Percentiles rank a stretch among this genome's conserved stretches.
These are phyloP conservation scores for Fagus sylvatica DNA, from an alignment of 306 rosid species.

Conservation along the genomic window DNA sequence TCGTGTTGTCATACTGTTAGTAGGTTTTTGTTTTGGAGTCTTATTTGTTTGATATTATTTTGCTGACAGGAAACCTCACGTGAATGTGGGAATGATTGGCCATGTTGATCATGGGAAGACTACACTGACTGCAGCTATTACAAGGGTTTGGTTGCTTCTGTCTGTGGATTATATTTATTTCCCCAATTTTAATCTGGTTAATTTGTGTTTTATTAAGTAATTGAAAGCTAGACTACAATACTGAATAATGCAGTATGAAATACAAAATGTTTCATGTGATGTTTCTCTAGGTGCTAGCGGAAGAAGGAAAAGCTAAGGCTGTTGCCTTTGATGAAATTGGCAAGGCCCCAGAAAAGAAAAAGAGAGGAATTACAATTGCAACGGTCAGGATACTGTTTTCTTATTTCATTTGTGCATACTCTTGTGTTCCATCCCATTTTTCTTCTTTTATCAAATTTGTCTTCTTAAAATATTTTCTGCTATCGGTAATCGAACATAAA, in stretches of 20 bases:
- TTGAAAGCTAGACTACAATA: not conserved
- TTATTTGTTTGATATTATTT: slow-evolving; percentile 8
- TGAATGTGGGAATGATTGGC: slow-evolving; percentile 91
- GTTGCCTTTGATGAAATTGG: slow-evolving; percentile 88
- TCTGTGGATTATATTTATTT: not conserved
- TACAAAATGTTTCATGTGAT: not conserved
- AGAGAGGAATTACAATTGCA: slow-evolving; percentile 94
- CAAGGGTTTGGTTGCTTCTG: slow-evolving; percentile 51
- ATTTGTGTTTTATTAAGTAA: not conserved
- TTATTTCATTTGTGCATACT: slow-evolving; percentile 2
- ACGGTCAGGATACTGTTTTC: slow-evolving; percentile 52
- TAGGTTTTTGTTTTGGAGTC: too few species aligned
- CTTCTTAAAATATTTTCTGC: slow-evolving; percentile 2
- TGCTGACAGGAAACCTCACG: slow-evolving; percentile 78
- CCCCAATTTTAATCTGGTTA: not conserved
- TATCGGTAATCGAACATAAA: too few species aligned
- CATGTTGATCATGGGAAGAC: slow-evolving; percentile 98
- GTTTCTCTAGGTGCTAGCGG: slow-evolving; percentile 65
- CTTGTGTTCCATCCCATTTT: slow-evolving; percentile 3
- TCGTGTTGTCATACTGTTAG: not conserved
- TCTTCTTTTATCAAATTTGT: not conserved
- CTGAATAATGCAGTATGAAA: not conserved
- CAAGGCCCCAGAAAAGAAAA: slow-evolving; percentile 96
- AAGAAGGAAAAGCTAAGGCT: slow-evolving; percentile 95
- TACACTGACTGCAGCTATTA: slow-evolving; percentile 94